phyloP scores from a whole-genome alignment of 495 filamentous ascomycete genomes.

The Penicillium crystallinum region DNA sequence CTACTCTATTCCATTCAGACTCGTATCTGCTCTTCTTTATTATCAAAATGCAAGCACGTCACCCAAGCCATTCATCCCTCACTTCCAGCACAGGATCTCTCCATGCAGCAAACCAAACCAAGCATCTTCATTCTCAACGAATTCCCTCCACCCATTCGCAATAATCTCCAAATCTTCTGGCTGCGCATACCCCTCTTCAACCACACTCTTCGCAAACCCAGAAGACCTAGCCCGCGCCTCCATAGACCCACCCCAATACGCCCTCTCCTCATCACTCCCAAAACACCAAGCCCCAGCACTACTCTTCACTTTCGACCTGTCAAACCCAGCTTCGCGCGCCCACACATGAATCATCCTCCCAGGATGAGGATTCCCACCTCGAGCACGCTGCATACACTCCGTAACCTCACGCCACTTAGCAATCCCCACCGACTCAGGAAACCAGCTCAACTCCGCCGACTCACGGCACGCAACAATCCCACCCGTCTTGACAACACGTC shows the following conservation, averaged over 20 bases:
- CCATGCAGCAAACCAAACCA: constrained; percentile 51
- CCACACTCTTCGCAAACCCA: constrained; percentile 32
- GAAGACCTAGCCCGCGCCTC: constrained; percentile 35
- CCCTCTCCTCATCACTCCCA: constrained; percentile 36
- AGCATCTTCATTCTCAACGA: constrained; percentile 41
- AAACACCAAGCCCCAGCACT: constrained; percentile 47
- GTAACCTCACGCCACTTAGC: constrained; percentile 36
- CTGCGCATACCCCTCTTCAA: constrained; percentile 35
- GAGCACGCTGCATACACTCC: constrained; percentile 25
- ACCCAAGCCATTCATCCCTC: background rate
- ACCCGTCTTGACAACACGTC: constrained; percentile 43
- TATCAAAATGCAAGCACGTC: background rate
- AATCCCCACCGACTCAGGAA: constrained; percentile 42
- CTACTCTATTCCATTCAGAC: background rate
- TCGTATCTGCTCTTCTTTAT: background rate
- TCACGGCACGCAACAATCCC: constrained; percentile 52
- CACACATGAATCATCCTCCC: constrained; percentile 44
- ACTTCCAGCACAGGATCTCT: constrained; percentile 49
- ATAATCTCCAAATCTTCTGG: constrained; percentile 36
- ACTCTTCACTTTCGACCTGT: constrained; percentile 23
- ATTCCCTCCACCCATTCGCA: constrained; percentile 39
- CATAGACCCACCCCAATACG: constrained; percentile 47
- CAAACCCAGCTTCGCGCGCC: constrained; percentile 46
- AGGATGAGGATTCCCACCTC: constrained; percentile 44
- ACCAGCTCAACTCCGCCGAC: constrained; percentile 41